Percentiles rank a stretch among this genome's conserved stretches.
These are phyloP conservation scores for Kodamaea derodonti DNA, from an alignment of 1,139 yeast species.

Conservation along the genomic window DNA sequence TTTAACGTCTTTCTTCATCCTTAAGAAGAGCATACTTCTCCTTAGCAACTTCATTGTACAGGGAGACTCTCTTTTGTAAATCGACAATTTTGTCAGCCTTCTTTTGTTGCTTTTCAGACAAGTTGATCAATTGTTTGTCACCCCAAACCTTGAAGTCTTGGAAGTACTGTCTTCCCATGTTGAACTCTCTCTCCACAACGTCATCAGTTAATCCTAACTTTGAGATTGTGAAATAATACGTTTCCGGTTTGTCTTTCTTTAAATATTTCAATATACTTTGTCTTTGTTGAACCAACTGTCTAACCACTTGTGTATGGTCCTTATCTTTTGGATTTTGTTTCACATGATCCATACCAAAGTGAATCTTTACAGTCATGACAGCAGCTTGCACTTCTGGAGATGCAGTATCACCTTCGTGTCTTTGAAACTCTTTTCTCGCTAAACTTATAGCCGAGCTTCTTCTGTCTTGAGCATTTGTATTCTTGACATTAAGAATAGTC, in stretches of 20 bases:
- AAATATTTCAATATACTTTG: slow-evolving; percentile 79
- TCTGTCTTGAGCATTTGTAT: slow-evolving; percentile 59
- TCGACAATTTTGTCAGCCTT: slow-evolving; percentile 30
- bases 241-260: slow-evolving; percentile 72
- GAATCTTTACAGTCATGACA: slow-evolving; percentile 74
- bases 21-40: slow-evolving; percentile 33
- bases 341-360: slow-evolving; percentile 72
- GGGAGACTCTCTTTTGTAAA: slow-evolving; percentile 40
- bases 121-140: slow-evolving; percentile 41
- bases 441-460: slow-evolving; percentile 55
- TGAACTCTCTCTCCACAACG: slow-evolving; percentile 74
- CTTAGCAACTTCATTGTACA: slow-evolving; percentile 40
- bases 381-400: slow-evolving; percentile 97
- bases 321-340: slow-evolving; percentile 72
- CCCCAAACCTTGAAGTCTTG: slow-evolving; percentile 87
- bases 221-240: slow-evolving; percentile 80
- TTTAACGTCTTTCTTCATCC: no score
- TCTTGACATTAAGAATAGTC: slow-evolving; percentile 71
- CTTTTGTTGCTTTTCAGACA: slow-evolving; percentile 39
- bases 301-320: slow-evolving; percentile 61
- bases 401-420: slow-evolving; percentile 89
- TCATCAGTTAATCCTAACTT: slow-evolving; percentile 85
- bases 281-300: slow-evolving; percentile 85
- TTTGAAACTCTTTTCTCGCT: slow-evolving; percentile 75
- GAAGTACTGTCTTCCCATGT: slow-evolving; percentile 78